These are phyloP conservation scores for Nemania sp. DNA, from an alignment of 2,329 filamentous ascomycete genomes.

Conservation along the genomic window DNA sequence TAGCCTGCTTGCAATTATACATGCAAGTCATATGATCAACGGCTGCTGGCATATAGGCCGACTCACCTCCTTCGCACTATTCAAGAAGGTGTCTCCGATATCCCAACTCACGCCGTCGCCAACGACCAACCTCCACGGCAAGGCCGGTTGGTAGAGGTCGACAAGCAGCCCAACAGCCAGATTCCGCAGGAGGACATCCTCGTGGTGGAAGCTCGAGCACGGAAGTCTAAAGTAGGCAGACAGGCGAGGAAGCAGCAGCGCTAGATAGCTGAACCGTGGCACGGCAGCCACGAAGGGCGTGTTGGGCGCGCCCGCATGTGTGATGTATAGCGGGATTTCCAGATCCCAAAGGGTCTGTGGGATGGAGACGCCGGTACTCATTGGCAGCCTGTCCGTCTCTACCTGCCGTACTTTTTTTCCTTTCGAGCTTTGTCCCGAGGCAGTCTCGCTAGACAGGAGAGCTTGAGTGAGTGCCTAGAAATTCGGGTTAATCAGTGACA, in stretches of 20 bases:
- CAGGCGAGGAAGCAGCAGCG: slow-evolving; percentile 59
- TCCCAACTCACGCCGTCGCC: slow-evolving; percentile 61
- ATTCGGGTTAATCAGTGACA: too few species aligned
- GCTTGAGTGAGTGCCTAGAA: background rate
- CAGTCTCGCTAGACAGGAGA: background rate
- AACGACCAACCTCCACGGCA: slow-evolving; percentile 60
- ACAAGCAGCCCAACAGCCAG: slow-evolving; percentile 45
- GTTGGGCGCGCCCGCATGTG: slow-evolving; percentile 50
- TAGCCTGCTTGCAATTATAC: background rate
- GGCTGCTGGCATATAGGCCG: background rate
- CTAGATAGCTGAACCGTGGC: slow-evolving; percentile 63
- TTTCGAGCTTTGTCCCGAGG: background rate
- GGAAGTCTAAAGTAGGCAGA: slow-evolving; percentile 55
- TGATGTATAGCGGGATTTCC: slow-evolving; percentile 58
- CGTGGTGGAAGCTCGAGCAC: slow-evolving; percentile 62
- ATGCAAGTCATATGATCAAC: background rate
- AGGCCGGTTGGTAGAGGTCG: slow-evolving; percentile 58
- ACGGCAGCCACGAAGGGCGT: slow-evolving; percentile 57
- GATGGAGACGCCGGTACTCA: slow-evolving; percentile 32
- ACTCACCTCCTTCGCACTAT: slow-evolving; percentile 64
- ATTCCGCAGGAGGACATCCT: slow-evolving; percentile 41
- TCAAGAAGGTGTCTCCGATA: slow-evolving; percentile 65
- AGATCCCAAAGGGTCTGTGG: slow-evolving; percentile 58
- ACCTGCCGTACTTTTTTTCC: background rate
- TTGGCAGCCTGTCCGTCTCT: slow-evolving; percentile 5